A percentile compares a stretch with the other conserved stretches of the same genome.
Evolutionary conservation across 2,329 filamentous ascomycete genomes (phyloP).

Genomic region (Xylariaceae sp.): DNA sequence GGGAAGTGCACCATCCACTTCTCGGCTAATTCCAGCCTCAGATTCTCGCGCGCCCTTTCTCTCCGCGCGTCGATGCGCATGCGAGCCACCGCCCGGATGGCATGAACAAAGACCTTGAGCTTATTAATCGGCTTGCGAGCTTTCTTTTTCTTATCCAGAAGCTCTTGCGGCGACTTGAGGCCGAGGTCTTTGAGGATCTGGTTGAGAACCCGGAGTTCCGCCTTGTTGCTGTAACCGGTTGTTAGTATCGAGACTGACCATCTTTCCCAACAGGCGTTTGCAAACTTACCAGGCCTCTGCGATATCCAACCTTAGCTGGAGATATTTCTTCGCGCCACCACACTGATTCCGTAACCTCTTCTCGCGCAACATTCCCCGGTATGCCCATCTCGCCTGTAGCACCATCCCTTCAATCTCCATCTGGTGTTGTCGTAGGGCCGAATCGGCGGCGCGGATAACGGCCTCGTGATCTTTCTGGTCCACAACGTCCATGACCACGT

Average conservation of each 20-base stretch:
- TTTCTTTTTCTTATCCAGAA: constrained; percentile 32
- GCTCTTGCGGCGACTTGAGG: constrained; percentile 33
- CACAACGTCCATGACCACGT: constrained; percentile 49
- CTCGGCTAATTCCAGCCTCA: constrained; percentile 45
- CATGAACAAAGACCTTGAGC: constrained; percentile 44
- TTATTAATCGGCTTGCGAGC: constrained; percentile 25
- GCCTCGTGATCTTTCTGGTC: constrained; percentile 39
- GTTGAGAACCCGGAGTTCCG: constrained; percentile 79
- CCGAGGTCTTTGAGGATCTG: constrained; percentile 66
- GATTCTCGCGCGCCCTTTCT: constrained; percentile 51
- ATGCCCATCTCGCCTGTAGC: constrained; percentile 88
- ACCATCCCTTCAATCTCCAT: constrained; percentile 77
- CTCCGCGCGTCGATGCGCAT: constrained; percentile 44
- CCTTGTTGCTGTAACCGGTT: constrained; percentile 71
- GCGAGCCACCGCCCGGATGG: constrained; percentile 51
- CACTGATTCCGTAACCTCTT: constrained; percentile 74
- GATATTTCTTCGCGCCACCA: constrained; percentile 81
- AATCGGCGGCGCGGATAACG: constrained; percentile 54
- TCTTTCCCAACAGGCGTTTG: constrained; percentile 6
- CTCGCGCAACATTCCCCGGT: constrained; percentile 76
- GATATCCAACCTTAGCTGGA: constrained; percentile 73
- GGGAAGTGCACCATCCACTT: constrained; percentile 38
- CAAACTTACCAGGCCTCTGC: constrained; percentile 84
- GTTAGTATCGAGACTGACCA: constrained; percentile 23
- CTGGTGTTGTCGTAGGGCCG: constrained; percentile 64